These are phyloP conservation scores for Metarhizium sp. DNA, from an alignment of 2,329 filamentous ascomycete genomes.

Conservation along the genomic window DNA sequence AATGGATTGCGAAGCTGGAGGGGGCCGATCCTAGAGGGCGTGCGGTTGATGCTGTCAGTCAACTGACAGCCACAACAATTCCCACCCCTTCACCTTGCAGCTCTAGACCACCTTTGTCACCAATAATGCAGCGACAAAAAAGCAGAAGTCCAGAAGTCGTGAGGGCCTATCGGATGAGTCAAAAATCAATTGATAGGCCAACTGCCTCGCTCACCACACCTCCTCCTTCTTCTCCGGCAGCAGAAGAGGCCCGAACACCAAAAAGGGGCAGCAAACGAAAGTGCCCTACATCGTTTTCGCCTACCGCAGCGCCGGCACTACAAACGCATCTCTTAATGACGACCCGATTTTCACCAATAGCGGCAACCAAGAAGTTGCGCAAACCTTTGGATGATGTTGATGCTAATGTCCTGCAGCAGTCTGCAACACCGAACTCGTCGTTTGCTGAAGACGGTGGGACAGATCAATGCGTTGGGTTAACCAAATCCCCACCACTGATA, in stretches of 20 bases:
- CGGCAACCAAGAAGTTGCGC: constrained; percentile 5
- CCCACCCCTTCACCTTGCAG: constrained; percentile 23
- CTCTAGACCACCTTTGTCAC: neutral
- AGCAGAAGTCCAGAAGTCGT: neutral
- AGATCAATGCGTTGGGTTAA: neutral
- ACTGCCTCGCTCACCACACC: constrained; percentile 5
- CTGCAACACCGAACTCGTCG: neutral
- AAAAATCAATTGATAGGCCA: neutral
- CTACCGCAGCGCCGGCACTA: constrained; percentile 1
- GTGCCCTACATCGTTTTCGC: neutral
- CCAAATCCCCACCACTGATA: neutral
- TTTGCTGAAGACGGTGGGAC: neutral
- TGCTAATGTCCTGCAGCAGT: constrained; percentile 12
- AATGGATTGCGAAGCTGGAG: constrained; percentile 55
- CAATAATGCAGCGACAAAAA: neutral
- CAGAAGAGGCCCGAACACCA: neutral
- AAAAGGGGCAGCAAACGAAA: constrained; percentile 6
- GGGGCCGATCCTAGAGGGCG: constrained; percentile 37
- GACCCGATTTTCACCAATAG: neutral
- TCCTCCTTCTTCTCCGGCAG: constrained; percentile 8
- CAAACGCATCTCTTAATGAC: constrained; percentile 10
- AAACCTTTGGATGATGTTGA: constrained; percentile 14
- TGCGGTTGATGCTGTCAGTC: constrained; percentile 33
- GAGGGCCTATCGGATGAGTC: neutral
- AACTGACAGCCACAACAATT: constrained; percentile 31